A percentile compares a stretch with the other conserved stretches of the same genome.
phyloP scores from a whole-genome alignment of 129 eudicot genomes.

The Artemisia argyi region DNA sequence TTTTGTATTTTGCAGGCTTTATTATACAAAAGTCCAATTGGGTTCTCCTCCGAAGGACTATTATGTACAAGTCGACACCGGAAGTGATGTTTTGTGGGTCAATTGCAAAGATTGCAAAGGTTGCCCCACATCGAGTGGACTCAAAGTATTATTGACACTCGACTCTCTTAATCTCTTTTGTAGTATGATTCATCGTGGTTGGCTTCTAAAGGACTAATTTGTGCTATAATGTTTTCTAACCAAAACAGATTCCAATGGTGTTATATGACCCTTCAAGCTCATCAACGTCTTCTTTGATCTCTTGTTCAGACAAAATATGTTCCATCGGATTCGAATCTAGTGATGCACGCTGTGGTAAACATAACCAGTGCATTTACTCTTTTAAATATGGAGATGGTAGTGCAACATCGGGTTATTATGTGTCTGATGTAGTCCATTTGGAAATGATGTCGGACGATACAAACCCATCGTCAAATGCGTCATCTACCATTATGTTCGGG shows the following conservation, averaged over 20 bases:
- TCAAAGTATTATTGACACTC: conserved; percentile 51
- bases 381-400: conserved; percentile 97
- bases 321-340: conserved; percentile 45
- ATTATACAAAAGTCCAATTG: conserved; percentile 75
- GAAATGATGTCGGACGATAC: conserved; percentile 51
- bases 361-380: conserved; percentile 58
- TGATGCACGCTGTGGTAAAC: conserved; percentile 51
- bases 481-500: conserved; percentile 81
- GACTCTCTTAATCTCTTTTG: neutral
- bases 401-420: conserved; percentile 76
- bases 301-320: conserved; percentile 78
- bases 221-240: neutral
- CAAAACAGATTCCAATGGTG: conserved; percentile 57
- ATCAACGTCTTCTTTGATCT: conserved; percentile 52
- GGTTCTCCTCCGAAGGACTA: conserved; percentile 84
- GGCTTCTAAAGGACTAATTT: conserved; percentile 8
- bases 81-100: conserved; percentile 95
- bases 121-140: conserved; percentile 93
- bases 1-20: conserved; percentile 56
- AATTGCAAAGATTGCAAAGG: conserved; percentile 77
- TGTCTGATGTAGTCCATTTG: conserved; percentile 65
- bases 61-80: conserved; percentile 88
- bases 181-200: neutral
- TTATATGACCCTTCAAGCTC: conserved; percentile 67
- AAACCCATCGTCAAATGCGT: conserved; percentile 53